Percentiles rank a stretch among this genome's conserved stretches.
Evolutionary conservation across 306 rosid genomes (phyloP).

Genomic region (Betula pendula): DNA sequence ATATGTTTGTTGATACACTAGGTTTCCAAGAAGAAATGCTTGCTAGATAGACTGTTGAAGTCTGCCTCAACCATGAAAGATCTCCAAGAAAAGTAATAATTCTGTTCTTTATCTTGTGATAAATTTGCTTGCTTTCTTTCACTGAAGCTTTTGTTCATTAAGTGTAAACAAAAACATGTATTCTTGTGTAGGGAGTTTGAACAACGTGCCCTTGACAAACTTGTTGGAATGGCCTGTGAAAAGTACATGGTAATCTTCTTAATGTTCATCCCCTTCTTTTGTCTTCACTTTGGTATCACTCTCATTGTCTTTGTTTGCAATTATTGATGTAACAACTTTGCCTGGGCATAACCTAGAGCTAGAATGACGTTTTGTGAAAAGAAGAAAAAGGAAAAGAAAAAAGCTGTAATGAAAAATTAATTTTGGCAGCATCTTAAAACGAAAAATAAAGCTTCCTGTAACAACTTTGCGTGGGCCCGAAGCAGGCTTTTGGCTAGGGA

Average conservation of each 20-base stretch:
- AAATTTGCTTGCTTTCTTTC: constrained; percentile 19
- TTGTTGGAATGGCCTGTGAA: constrained; percentile 71
- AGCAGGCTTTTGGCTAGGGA: neutral
- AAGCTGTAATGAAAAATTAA: neutral
- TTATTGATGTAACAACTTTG: neutral
- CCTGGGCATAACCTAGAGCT: neutral
- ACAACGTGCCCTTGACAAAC: constrained; percentile 75
- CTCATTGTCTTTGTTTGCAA: neutral
- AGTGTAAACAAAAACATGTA: constrained; percentile 25
- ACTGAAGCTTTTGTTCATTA: constrained; percentile 26
- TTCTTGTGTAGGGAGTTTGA: constrained; percentile 78
- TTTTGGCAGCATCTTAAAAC: neutral
- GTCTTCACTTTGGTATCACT: constrained; percentile 15
- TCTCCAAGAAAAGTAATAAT: constrained; percentile 68
- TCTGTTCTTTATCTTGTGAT: constrained; percentile 30
- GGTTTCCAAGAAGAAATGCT: constrained; percentile 69
- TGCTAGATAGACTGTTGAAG: constrained; percentile 60
- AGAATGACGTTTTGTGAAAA: neutral
- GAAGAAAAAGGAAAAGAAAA: neutral
- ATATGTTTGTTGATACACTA: constrained; percentile 39
- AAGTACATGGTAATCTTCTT: constrained; percentile 76
- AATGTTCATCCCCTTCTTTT: constrained; percentile 20
- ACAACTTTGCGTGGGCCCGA: neutral
- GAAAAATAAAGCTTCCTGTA: neutral
- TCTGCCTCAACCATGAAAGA: constrained; percentile 59